Conservation (phyloP, 2,329 filamentous ascomycete species). For the Aspergillus ruber region DNA sequence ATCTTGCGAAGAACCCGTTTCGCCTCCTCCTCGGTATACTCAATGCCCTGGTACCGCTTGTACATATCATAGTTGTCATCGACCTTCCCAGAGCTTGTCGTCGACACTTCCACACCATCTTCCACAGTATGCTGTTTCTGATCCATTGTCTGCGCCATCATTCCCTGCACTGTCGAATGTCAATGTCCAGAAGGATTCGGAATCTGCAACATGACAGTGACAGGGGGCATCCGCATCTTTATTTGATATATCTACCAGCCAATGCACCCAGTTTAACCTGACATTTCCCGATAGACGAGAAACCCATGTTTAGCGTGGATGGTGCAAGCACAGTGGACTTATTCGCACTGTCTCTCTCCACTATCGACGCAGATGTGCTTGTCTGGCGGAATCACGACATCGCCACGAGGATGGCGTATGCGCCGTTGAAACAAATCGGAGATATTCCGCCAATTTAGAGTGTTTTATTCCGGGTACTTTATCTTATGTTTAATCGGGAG, state of each 20-base stretch:
- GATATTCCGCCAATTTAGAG: no score
- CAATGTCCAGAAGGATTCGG: background rate
- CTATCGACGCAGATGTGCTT: background rate
- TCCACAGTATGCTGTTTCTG: background rate
- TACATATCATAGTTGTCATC: constrained; percentile 36
- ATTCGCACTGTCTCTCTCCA: background rate
- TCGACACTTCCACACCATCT: constrained; percentile 9
- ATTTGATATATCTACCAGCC: background rate
- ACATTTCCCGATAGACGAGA: background rate
- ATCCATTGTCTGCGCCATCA: background rate
- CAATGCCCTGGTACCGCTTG: constrained; percentile 15
- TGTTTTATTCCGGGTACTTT: no score
- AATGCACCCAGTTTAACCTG: background rate
- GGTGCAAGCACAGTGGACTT: no score
- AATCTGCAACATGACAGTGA: background rate
- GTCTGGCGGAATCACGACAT: constrained; percentile 6
- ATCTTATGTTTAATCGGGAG: no score
- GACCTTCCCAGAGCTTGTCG: constrained; percentile 12
- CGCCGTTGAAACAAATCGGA: no score
- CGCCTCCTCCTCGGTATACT: constrained; percentile 17
- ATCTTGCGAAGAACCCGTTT: constrained; percentile 48
- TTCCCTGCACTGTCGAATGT: background rate
- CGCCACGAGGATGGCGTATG: constrained; percentile 6
- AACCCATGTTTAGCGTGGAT: no score
- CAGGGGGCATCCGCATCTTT: background rate